A percentile compares a stretch with the other conserved stretches of the same genome.
Conservation (phyloP, 78 protist species). For the Guillardia theta region DNA sequence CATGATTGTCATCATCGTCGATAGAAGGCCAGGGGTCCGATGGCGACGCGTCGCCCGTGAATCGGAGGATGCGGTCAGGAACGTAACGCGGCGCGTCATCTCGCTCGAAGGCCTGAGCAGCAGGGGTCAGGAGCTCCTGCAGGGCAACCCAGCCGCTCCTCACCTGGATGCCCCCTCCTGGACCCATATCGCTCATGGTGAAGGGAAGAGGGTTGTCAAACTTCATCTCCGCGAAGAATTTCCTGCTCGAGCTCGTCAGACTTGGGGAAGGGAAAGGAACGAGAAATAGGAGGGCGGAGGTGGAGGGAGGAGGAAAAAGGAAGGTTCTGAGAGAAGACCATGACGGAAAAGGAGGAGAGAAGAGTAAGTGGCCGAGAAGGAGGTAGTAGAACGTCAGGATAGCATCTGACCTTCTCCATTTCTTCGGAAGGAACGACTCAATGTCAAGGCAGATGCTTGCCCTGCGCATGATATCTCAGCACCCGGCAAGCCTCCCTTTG, state of each 20-base stretch:
- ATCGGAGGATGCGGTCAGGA: background rate
- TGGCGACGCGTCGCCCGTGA: background rate
- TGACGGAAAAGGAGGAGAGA: too few species aligned
- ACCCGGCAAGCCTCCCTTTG: too few species aligned
- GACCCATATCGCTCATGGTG: background rate
- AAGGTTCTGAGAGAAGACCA: too few species aligned
- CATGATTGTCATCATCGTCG: too few species aligned
- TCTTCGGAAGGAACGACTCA: background rate
- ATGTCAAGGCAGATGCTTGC: too few species aligned
- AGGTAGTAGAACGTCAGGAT: too few species aligned
- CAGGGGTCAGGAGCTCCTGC: background rate
- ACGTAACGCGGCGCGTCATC: background rate
- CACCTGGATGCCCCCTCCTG: background rate
- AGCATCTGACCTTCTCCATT: too few species aligned
- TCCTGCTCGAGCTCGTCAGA: background rate
- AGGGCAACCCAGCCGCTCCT: too few species aligned
- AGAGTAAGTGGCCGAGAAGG: too few species aligned
- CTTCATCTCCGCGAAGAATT: background rate
- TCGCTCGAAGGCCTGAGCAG: background rate
- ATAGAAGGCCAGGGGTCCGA: background rate
- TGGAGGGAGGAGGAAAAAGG: too few species aligned
- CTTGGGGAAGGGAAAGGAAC: background rate
- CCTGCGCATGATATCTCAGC: too few species aligned
- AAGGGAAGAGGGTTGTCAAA: background rate
- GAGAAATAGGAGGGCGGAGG: too few species aligned